Percentiles rank a stretch among this genome's conserved stretches.
These are phyloP conservation scores for Rhynchosporium graminicola DNA, from an alignment of 2,329 filamentous ascomycete species.

Conservation along the genomic window DNA sequence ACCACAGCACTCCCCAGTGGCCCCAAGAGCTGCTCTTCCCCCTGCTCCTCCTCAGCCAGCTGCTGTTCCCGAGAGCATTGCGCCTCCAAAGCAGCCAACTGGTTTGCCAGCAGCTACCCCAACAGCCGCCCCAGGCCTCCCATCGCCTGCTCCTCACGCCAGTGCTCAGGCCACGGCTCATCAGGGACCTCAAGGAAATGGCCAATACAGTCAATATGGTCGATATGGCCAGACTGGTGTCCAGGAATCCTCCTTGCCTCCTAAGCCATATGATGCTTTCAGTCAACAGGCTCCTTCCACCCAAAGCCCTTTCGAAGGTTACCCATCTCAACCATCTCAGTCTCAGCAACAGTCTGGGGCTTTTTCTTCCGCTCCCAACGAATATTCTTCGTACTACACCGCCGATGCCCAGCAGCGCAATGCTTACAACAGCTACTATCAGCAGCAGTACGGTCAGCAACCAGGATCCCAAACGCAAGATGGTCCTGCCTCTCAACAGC, in stretches of 20 bases:
- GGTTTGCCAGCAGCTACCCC: conserved; percentile 53
- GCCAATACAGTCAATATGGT: conserved; percentile 62
- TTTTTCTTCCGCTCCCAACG: conserved; percentile 73
- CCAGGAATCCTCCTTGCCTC: conserved; percentile 61
- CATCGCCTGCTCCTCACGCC: conserved; percentile 42
- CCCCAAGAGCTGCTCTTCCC: conserved; percentile 83
- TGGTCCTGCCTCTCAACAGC: conserved; percentile 68
- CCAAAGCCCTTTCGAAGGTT: conserved; percentile 62
- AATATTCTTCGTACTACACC: conserved; percentile 86
- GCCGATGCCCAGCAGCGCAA: conserved; percentile 72
- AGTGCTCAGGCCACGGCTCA: conserved; percentile 43
- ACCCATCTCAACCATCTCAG: conserved; percentile 58
- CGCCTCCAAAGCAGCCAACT: conserved; percentile 46
- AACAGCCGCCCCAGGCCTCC: conserved; percentile 42
- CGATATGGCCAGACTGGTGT: conserved; percentile 65
- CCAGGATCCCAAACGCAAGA: conserved; percentile 67
- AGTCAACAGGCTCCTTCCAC: conserved; percentile 66
- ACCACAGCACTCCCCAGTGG: conserved; percentile 86
- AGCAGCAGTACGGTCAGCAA: conserved; percentile 55
- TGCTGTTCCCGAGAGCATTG: conserved; percentile 56
- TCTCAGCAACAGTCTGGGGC: conserved; percentile 61
- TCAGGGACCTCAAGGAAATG: conserved; percentile 38
- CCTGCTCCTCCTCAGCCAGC: conserved; percentile 60
- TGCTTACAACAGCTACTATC: conserved; percentile 73
- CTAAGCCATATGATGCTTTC: conserved; percentile 89